phyloP scores from a whole-genome alignment of 2,329 filamentous ascomycete species.

The Leptographium flavum region DNA sequence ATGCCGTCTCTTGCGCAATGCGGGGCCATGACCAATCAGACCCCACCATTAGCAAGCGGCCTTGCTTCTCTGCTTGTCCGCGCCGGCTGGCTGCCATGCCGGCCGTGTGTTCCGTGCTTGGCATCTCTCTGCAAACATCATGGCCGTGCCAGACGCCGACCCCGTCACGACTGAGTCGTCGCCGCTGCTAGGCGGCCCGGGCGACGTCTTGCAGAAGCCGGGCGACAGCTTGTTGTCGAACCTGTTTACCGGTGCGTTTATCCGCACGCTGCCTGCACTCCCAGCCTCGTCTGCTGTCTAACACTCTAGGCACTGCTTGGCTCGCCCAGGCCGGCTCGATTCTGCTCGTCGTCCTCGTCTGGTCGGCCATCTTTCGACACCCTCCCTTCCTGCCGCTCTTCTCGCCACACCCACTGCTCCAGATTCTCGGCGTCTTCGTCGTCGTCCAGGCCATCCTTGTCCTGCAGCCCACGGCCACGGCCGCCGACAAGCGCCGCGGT shows the following conservation, averaged over 20 bases:
- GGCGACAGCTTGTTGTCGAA: slow-evolving; percentile 53
- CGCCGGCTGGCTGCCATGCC: no score
- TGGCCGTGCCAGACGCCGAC: not conserved
- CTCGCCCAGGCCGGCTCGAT: slow-evolving; percentile 67
- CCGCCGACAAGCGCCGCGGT: slow-evolving; percentile 53
- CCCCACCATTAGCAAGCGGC: slow-evolving; percentile 6
- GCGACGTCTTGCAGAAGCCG: slow-evolving; percentile 58
- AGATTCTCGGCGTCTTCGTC: slow-evolving; percentile 53
- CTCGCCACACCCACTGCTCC: slow-evolving; percentile 70
- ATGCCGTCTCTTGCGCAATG: not conserved
- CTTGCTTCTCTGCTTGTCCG: no score
- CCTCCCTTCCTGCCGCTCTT: slow-evolving; percentile 55
- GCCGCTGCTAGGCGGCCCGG: slow-evolving; percentile 55
- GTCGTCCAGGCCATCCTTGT: slow-evolving; percentile 69
- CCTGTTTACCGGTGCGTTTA: slow-evolving; percentile 52
- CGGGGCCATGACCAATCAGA: not conserved
- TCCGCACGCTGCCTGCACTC: not conserved
- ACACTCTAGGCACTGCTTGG: slow-evolving; percentile 50
- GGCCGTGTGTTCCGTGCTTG: no score
- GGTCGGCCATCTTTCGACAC: slow-evolving; percentile 60
- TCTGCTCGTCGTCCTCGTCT: slow-evolving; percentile 63
- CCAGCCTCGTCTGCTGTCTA: not conserved
- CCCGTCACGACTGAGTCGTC: slow-evolving; percentile 36
- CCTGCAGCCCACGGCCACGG: slow-evolving; percentile 74
- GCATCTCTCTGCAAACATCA: no score